These are phyloP conservation scores for Suillus plorans DNA, from an alignment of 768 basidiomycete species.

Conservation along the genomic window DNA sequence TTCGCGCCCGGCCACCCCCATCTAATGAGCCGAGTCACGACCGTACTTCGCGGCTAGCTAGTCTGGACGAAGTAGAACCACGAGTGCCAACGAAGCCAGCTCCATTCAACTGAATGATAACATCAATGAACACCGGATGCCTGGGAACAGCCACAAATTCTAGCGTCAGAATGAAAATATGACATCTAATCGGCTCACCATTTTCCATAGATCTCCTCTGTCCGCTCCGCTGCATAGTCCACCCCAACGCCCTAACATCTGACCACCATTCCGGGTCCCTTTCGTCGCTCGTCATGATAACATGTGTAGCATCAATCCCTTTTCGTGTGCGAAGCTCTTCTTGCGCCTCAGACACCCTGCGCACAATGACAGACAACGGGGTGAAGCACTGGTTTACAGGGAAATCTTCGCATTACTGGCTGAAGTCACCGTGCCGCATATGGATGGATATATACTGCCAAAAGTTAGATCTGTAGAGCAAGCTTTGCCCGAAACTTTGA, in stretches of 20 bases:
- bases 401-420: slow-evolving; percentile 40
- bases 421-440: slow-evolving; percentile 56
- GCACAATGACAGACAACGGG: slow-evolving; percentile 47
- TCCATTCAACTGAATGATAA: no score
- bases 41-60: no score
- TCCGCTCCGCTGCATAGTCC: slow-evolving; percentile 46
- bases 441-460: slow-evolving; percentile 57
- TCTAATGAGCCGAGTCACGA: no score
- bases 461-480: slow-evolving; percentile 1
- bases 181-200: slow-evolving; percentile 38
- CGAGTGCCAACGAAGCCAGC: no score
- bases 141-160: background rate
- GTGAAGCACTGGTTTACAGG: slow-evolving; percentile 49
- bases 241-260: slow-evolving; percentile 47
- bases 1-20: no score
- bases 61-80: no score
- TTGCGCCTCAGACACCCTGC: slow-evolving; percentile 55
- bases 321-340: slow-evolving; percentile 44
- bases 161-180: background rate
- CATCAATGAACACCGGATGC: no score
- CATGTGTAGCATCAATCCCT: slow-evolving; percentile 45
- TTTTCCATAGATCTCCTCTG: slow-evolving; percentile 43
- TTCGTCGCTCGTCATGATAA: slow-evolving; percentile 69
- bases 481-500: slow-evolving; percentile 2
- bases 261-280: slow-evolving; percentile 54